phyloP scores from a whole-genome alignment of 208 protist genomes.

The Herpetomonas tarakana region DNA sequence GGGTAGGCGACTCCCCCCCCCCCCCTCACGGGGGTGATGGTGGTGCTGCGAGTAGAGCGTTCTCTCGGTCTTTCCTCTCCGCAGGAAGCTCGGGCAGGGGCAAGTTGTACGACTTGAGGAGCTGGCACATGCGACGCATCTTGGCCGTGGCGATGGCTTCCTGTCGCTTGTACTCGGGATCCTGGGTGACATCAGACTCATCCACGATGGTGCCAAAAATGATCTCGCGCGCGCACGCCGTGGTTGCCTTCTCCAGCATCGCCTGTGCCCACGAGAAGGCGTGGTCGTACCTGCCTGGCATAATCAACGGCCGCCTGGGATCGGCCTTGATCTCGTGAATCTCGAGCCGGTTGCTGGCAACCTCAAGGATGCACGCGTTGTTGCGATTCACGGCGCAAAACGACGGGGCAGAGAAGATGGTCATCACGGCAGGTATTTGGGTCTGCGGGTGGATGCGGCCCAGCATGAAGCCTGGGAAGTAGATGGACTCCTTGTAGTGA shows the following conservation, averaged over 20 bases:
- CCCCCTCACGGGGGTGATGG: too few species aligned
- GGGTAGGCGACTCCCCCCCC: too few species aligned
- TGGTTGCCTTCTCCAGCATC: conserved; percentile 54
- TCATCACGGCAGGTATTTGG: conserved; percentile 49
- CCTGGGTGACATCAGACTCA: conserved; percentile 14
- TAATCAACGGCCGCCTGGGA: conserved; percentile 44
- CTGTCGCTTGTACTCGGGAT: conserved; percentile 20
- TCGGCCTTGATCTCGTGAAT: conserved; percentile 56
- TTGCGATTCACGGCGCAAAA: conserved; percentile 86
- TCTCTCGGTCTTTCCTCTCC: background rate
- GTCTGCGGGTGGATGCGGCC: conserved; percentile 56
- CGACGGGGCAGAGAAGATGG: conserved; percentile 73
- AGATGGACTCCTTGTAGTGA: conserved; percentile 77
- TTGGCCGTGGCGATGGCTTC: conserved; percentile 32
- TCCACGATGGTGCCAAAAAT: conserved; percentile 39
- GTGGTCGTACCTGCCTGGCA: conserved; percentile 62
- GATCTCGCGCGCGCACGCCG: conserved; percentile 43
- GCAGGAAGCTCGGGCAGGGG: conserved; percentile 40
- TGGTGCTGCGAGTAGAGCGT: too few species aligned
- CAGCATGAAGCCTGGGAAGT: conserved; percentile 74
- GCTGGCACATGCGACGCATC: conserved; percentile 67
- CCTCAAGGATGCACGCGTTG: conserved; percentile 50
- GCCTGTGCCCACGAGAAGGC: conserved; percentile 71
- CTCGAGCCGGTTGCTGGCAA: conserved; percentile 30
- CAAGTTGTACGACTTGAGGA: conserved; percentile 48